Conservation (phyloP, 176 grass and related monocot species). For the Secale cereale region DNA sequence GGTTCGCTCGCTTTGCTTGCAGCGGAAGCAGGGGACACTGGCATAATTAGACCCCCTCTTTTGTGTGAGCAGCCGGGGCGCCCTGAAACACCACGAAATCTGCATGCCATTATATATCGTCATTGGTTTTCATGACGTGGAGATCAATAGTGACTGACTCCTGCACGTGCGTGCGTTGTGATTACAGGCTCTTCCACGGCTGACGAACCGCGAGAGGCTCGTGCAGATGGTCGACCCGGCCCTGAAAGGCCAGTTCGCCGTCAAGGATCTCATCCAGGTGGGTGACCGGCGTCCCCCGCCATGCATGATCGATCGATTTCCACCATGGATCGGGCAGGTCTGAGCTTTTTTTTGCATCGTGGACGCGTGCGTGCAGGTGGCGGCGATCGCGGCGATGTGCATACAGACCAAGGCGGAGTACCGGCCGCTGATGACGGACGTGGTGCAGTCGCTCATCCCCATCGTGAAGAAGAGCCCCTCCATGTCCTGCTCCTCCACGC, state of each 20-base stretch:
- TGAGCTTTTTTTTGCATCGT: neutral
- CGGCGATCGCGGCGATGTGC: constrained; percentile 93
- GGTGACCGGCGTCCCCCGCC: too few species aligned
- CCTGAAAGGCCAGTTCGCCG: constrained; percentile 69
- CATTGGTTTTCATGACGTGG: neutral
- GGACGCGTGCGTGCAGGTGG: constrained; percentile 45
- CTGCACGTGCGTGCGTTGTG: neutral
- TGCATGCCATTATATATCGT: neutral
- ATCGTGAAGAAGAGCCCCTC: constrained; percentile 59
- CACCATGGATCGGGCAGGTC: neutral
- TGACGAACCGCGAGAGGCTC: constrained; percentile 75
- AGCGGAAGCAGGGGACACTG: neutral
- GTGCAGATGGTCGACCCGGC: constrained; percentile 84
- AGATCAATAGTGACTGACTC: neutral
- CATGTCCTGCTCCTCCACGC: constrained; percentile 50
- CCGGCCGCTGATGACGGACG: constrained; percentile 95
- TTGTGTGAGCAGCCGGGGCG: neutral
- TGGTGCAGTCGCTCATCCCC: constrained; percentile 95
- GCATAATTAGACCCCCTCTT: neutral
- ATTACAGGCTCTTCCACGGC: constrained; percentile 53
- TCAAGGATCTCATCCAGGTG: constrained; percentile 93
- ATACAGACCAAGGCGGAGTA: constrained; percentile 90
- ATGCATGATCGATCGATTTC: neutral
- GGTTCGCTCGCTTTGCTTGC: neutral
- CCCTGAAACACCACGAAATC: neutral